Evolutionary conservation across 2,329 filamentous ascomycete genomes (phyloP).

Genomic region (Phialophora macrospora): DNA sequence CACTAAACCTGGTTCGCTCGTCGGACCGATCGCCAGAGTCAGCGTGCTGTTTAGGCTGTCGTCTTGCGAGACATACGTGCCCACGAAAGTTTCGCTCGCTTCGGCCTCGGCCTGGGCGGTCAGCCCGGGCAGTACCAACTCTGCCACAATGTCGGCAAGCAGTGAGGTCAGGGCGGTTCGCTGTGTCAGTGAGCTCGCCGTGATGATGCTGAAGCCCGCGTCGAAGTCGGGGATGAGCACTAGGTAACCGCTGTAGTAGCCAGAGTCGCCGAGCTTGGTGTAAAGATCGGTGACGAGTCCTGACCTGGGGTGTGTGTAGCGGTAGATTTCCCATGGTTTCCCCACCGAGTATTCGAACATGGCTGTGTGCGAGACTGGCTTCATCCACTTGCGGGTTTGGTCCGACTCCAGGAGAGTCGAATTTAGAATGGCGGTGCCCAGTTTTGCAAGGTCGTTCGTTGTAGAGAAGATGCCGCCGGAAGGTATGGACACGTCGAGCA

Average conservation of each 20-base stretch:
- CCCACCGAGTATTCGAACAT: conserved; percentile 49
- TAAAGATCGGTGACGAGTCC: conserved; percentile 45
- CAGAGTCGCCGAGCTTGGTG: conserved; percentile 51
- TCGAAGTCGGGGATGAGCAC: conserved; percentile 54
- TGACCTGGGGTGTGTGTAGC: conserved; percentile 40
- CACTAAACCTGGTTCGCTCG: conserved; percentile 26
- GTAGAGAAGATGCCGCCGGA: conserved; percentile 42
- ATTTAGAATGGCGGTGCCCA: conserved; percentile 44
- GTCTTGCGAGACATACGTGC: conserved; percentile 41
- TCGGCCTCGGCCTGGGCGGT: conserved; percentile 43
- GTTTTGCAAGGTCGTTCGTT: conserved; percentile 46
- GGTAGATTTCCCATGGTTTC: conserved; percentile 52
- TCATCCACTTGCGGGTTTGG: conserved; percentile 49
- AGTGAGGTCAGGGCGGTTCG: conserved; percentile 47
- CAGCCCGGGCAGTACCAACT: conserved; percentile 43
- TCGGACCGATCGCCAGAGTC: conserved; percentile 37
- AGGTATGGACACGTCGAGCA: conserved; percentile 27
- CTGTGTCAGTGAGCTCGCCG: conserved; percentile 53
- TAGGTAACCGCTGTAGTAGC: conserved; percentile 47
- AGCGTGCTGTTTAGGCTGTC: conserved; percentile 40
- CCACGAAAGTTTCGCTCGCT: conserved; percentile 40
- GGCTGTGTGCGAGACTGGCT: conserved; percentile 48
- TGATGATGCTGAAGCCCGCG: conserved; percentile 51
- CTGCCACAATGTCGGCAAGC: conserved; percentile 45
- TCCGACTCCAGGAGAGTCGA: conserved; percentile 45